These are phyloP conservation scores for Thelonectria rubi DNA, from an alignment of 2,329 filamentous ascomycete genomes.

Conservation along the genomic window DNA sequence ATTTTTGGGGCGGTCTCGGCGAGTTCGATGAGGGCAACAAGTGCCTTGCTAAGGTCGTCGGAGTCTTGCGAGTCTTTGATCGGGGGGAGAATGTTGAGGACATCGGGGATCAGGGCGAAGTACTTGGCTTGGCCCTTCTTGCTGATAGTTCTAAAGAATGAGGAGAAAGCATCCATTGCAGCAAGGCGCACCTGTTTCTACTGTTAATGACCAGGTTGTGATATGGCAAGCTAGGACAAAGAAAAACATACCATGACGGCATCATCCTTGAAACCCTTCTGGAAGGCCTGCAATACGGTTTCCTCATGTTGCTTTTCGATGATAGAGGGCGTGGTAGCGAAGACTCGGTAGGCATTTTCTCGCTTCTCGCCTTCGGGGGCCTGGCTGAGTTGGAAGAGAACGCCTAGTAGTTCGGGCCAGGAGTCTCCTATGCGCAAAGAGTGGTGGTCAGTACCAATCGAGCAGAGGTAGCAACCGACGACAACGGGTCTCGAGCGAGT, in stretches of 20 bases:
- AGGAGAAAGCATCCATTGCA: constrained; percentile 95
- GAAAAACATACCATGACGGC: constrained; percentile 72
- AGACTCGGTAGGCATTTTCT: constrained; percentile 93
- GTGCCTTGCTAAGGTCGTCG: constrained; percentile 88
- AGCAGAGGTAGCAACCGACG: constrained; percentile 6
- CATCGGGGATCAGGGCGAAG: constrained; percentile 84
- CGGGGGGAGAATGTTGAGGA: constrained; percentile 92
- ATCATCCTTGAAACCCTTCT: constrained; percentile 90
- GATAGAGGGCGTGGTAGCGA: constrained; percentile 92
- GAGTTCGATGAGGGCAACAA: constrained; percentile 91
- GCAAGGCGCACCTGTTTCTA: constrained; percentile 79
- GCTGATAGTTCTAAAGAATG: constrained; percentile 90
- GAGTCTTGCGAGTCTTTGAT: constrained; percentile 92
- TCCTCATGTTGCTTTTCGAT: constrained; percentile 97
- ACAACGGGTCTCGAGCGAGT: neutral
- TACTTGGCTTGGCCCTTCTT: constrained; percentile 93
- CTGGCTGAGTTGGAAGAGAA: constrained; percentile 90
- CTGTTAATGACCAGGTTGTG: constrained; percentile 28
- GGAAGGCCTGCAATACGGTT: constrained; percentile 87
- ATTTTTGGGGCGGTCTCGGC: constrained; percentile 96
- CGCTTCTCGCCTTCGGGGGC: constrained; percentile 83
- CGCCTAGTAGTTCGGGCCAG: constrained; percentile 89
- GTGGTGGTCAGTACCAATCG: constrained; percentile 34
- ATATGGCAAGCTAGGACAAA: constrained; percentile 11
- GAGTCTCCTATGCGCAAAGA: constrained; percentile 67